A percentile compares a stretch with the other conserved stretches of the same genome.
phyloP scores from a whole-genome alignment of 441 rosid species.

The Erodium moschatum region DNA sequence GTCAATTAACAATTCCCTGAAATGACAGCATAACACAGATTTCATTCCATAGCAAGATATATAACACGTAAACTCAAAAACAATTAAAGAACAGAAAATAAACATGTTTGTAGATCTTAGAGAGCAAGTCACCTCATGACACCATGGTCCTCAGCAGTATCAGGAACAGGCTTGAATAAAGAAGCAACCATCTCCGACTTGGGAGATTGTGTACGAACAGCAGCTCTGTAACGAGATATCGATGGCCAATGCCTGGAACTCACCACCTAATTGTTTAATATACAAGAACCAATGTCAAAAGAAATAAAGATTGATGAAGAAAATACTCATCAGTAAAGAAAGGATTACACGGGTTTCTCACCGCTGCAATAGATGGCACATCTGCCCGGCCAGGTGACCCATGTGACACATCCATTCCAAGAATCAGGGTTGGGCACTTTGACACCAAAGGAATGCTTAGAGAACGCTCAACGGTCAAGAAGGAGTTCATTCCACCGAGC shows the following conservation, averaged over 20 bases:
- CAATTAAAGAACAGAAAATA: background rate
- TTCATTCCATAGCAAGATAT: background rate
- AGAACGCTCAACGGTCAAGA: constrained; percentile 38
- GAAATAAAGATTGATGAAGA: background rate
- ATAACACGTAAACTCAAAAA: too few species aligned
- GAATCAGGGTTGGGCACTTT: constrained; percentile 40
- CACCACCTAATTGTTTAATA: constrained; percentile 35
- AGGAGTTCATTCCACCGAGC: constrained; percentile 60
- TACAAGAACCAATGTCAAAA: background rate
- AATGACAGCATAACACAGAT: constrained; percentile 11
- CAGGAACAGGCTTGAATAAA: constrained; percentile 46
- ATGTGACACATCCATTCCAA: constrained; percentile 75
- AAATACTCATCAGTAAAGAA: background rate
- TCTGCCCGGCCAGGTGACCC: too few species aligned
- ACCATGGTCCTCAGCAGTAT: constrained; percentile 46
- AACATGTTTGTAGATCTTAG: background rate
- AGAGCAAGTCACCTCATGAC: constrained; percentile 43
- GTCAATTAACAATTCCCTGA: constrained; percentile 64
- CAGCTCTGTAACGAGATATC: constrained; percentile 67
- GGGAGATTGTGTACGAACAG: constrained; percentile 70
- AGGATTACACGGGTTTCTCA: background rate
- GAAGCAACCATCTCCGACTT: constrained; percentile 76
- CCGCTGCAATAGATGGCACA: too few species aligned
- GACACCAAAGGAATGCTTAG: constrained; percentile 38
- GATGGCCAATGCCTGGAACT: constrained; percentile 80